Evolutionary conservation across 306 rosid genomes (phyloP), one percentile per base, ranked within the genome.

Genomic region (Myrica gale): DNA sequence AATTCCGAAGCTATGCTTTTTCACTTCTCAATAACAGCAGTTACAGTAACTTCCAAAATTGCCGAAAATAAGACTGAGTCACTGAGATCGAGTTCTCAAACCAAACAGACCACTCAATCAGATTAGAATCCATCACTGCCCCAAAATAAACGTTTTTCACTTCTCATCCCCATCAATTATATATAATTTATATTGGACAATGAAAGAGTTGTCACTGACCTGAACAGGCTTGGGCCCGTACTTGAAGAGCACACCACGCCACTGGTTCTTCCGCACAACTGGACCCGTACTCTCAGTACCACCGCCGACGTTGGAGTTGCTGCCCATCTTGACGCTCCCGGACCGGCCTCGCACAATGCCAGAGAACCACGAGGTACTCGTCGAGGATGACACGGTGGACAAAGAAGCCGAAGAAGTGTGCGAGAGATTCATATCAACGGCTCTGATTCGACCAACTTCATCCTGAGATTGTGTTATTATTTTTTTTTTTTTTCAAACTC

Each of bases 141-240:
- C 42, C 6, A 10, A 44, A 74, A 55, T 15, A 4, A 15, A 12
- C 9, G 37, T 20, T 19, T 42, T 5, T 12, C 53, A 39, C 20
- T 23, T 50, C 61, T 13, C 62, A 63, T 37, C 39, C 9, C 32
- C 51, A 68, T 21, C 65, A 78, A 52, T 5, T 12, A 32, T 32
- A 32, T 32, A 32, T 32, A 32, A 6, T 20, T 13, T 10, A 13
- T 44, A 68, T 61, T 56, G 2, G 55, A 26, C 1, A 55, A 32
- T 26, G 50, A 21, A 61, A 73, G 46, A 9, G 0, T 57, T 19
- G 37, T 62, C 50, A 74, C 87, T 43, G 45, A 96, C 99, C 99
- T 96, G 98, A 85, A 90, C 84, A 71, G 99, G 77, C 75, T 92
- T 87, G 51, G 98, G 93, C 23, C 99, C 99, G 77, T 96, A 96